These are phyloP conservation scores for Thyridium curvatum DNA, from an alignment of 2,329 filamentous ascomycete genomes.

Conservation along the genomic window DNA sequence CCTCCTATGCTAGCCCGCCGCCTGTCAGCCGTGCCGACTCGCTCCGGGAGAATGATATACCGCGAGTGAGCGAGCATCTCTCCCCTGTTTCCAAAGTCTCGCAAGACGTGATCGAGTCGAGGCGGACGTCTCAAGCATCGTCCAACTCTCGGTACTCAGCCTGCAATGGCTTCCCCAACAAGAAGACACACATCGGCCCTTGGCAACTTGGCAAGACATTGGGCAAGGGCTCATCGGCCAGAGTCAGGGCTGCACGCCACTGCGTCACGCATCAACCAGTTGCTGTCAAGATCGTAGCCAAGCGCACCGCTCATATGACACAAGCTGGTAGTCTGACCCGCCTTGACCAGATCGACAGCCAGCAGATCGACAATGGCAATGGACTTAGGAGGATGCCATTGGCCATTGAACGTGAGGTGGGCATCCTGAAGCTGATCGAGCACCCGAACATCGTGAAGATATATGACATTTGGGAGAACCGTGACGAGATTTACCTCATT, in stretches of 20 bases:
- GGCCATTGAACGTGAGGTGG: conserved; percentile 88
- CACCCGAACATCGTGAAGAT: conserved; percentile 92
- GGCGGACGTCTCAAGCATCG: conserved; percentile 28
- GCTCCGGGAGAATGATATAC: conserved; percentile 8
- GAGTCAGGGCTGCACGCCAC: conserved; percentile 82
- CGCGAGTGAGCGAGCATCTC: conserved; percentile 13
- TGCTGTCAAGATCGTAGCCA: conserved; percentile 93
- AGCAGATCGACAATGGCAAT: conserved; percentile 44
- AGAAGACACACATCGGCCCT: conserved; percentile 77
- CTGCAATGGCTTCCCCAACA: conserved; percentile 14
- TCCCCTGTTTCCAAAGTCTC: conserved; percentile 24
- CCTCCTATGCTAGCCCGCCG: neutral
- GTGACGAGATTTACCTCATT: conserved; percentile 89
- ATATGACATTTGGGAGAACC: conserved; percentile 97
- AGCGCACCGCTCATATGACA: conserved; percentile 70
- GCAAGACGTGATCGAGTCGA: conserved; percentile 18
- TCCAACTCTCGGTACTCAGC: conserved; percentile 12
- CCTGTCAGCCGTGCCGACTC: no score
- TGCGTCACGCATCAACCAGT: conserved; percentile 70
- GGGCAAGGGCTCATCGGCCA: conserved; percentile 82
- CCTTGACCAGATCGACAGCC: conserved; percentile 67
- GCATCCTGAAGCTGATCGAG: conserved; percentile 93
- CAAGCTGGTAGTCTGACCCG: conserved; percentile 82
- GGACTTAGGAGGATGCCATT: conserved; percentile 71
- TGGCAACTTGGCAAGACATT: conserved; percentile 90